Evolutionary conservation across 192 early-diverging fungal species (phyloP).

Genomic region (Gaertneriomyces sp.): DNA sequence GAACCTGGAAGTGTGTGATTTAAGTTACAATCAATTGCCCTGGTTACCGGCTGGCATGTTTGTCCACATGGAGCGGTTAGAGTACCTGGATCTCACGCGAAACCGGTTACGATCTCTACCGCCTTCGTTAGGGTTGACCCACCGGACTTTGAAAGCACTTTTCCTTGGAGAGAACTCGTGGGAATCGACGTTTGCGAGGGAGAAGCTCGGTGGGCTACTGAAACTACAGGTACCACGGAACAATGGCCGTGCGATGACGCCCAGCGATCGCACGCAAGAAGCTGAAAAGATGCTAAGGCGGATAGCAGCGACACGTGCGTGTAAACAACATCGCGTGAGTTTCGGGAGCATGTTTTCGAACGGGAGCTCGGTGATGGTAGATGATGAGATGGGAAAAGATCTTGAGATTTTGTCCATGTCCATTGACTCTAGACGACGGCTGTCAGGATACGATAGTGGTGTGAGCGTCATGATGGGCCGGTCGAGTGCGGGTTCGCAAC

Average conservation of each 20-base stretch:
- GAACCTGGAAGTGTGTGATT: conserved; percentile 40
- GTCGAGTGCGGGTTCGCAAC: no score
- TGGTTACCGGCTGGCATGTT: conserved; percentile 20
- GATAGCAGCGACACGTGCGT: not conserved
- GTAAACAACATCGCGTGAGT: conserved; percentile 1
- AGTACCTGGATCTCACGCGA: conserved; percentile 30
- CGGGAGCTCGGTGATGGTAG: not conserved
- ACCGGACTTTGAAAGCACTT: conserved; percentile 19
- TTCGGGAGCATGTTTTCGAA: conserved; percentile 10
- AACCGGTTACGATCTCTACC: conserved; percentile 37
- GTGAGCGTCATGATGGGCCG: no score
- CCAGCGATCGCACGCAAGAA: conserved; percentile 9
- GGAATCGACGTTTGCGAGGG: conserved; percentile 10
- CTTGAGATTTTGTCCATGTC: no score
- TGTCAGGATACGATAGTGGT: no score
- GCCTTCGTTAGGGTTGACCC: conserved; percentile 44
- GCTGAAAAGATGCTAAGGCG: conserved; percentile 19
- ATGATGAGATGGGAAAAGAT: not conserved
- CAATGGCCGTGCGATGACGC: not conserved
- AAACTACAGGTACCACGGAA: conserved; percentile 2
- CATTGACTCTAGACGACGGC: no score
- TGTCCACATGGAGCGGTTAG: conserved; percentile 20
- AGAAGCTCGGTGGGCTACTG: not conserved
- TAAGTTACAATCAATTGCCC: conserved; percentile 29
- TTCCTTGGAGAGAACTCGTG: conserved; percentile 26